A percentile compares a stretch with the other conserved stretches of the same genome.
phyloP scores from a whole-genome alignment of 1,139 yeast genomes.

The Spathaspora sp. region DNA sequence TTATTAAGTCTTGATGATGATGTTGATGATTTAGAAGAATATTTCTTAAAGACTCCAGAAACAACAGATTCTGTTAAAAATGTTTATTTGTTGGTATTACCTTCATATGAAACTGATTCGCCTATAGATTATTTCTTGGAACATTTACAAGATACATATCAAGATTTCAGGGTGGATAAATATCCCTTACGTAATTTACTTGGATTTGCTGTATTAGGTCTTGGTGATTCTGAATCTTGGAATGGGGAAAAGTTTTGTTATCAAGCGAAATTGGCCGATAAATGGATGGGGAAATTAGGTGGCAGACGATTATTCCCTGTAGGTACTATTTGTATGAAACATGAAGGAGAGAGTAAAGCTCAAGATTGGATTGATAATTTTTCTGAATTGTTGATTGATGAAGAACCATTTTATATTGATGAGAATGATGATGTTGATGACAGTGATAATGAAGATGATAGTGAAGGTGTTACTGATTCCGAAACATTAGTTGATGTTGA shows the following conservation, averaged over 20 bases:
- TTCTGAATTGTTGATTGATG: constrained; percentile 59
- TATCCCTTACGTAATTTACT: constrained; percentile 65
- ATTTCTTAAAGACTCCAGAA: constrained; percentile 64
- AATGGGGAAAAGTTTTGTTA: constrained; percentile 76
- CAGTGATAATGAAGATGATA: constrained; percentile 43
- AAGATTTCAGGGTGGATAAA: constrained; percentile 84
- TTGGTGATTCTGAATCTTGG: constrained; percentile 90
- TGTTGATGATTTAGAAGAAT: constrained; percentile 80
- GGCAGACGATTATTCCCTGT: constrained; percentile 81
- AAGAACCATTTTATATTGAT: constrained; percentile 59
- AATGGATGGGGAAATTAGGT: constrained; percentile 78
- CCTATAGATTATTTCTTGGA: constrained; percentile 88
- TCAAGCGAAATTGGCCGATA: constrained; percentile 77
- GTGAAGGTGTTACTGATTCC: constrained; percentile 40
- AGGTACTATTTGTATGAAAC: constrained; percentile 83
- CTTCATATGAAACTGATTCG: constrained; percentile 90
- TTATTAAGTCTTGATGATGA: constrained; percentile 75
- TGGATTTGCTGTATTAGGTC: constrained; percentile 83
- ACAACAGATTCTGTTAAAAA: constrained; percentile 25
- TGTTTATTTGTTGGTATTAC: constrained; percentile 74
- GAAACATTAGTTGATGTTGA: constrained; percentile 73
- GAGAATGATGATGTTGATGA: constrained; percentile 33
- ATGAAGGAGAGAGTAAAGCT: constrained; percentile 60
- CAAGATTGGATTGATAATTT: constrained; percentile 68
- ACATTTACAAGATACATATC: constrained; percentile 73